These are phyloP conservation scores for Aspergillus hancockii DNA, from an alignment of 495 filamentous ascomycete species.

Conservation along the genomic window DNA sequence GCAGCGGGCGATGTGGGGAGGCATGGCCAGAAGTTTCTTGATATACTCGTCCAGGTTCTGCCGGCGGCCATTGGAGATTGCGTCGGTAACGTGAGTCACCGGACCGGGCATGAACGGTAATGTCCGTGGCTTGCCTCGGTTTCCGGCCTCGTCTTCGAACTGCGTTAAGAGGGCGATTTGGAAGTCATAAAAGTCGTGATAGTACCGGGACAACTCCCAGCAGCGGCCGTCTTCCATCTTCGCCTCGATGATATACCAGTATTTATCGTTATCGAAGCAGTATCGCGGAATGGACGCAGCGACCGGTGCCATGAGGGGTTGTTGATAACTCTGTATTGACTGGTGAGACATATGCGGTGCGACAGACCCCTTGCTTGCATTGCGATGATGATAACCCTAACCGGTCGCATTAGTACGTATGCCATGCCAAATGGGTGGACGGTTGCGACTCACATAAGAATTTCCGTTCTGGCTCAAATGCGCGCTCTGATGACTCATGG, in stretches of 20 bases:
- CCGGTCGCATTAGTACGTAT: constrained; percentile 7
- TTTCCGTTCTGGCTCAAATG: constrained; percentile 47
- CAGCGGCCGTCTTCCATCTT: constrained; percentile 85
- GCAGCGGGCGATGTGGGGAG: constrained; percentile 79
- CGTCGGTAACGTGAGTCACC: constrained; percentile 96
- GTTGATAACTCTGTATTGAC: constrained; percentile 32
- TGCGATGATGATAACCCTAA: constrained; percentile 49
- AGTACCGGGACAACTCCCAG: constrained; percentile 91
- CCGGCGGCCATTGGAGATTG: constrained; percentile 88
- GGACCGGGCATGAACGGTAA: constrained; percentile 99
- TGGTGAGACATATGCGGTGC: constrained; percentile 30
- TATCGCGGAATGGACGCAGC: constrained; percentile 88
- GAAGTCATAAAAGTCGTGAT: constrained; percentile 99
- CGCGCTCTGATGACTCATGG: constrained; percentile 52
- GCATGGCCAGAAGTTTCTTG: constrained; percentile 82
- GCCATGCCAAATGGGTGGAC: background rate
- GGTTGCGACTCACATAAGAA: constrained; percentile 43
- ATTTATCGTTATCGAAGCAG: constrained; percentile 95
- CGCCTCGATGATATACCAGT: constrained; percentile 97
- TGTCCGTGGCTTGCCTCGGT: constrained; percentile 71
- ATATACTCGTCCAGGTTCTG: constrained; percentile 94
- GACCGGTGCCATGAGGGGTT: constrained; percentile 56
- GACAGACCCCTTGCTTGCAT: constrained; percentile 44
- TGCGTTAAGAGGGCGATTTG: constrained; percentile 93
- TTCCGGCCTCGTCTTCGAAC: constrained; percentile 90